phyloP scores from a whole-genome alignment of 768 basidiomycete genomes.

The Daedaleopsis sinensis region DNA sequence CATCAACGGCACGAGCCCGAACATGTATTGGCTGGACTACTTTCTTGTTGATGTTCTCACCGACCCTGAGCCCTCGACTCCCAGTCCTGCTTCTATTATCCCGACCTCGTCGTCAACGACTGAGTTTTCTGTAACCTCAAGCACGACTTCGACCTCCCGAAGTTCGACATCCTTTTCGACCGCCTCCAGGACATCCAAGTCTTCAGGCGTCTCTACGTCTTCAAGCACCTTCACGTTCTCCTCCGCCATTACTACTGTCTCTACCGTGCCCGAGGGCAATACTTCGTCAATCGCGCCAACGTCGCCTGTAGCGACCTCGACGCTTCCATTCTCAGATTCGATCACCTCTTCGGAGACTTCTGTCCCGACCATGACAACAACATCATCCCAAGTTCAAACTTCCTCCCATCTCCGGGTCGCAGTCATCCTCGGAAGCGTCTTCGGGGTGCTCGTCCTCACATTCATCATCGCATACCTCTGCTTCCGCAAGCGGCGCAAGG shows the following conservation, averaged over 20 bases:
- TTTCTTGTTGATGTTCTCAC: not conserved
- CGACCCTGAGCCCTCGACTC: not conserved
- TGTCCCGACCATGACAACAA: not conserved
- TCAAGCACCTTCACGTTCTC: no score
- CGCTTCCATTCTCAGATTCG: no score
- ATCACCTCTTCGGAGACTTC: not conserved
- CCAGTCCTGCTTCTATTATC: not conserved
- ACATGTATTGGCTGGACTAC: constrained; percentile 7
- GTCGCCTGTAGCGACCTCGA: no score
- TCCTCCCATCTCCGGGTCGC: not conserved
- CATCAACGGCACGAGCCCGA: constrained; percentile 11
- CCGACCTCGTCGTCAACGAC: not conserved
- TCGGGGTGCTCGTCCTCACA: not conserved
- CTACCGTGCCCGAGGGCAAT: no score
- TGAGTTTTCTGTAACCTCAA: not conserved
- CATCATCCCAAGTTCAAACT: not conserved
- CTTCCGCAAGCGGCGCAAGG: not conserved
- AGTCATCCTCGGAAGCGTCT: not conserved
- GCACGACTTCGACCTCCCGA: not conserved
- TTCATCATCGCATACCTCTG: not conserved
- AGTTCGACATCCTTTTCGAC: not conserved
- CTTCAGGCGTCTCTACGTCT: no score
- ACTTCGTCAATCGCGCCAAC: no score
- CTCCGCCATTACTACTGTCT: no score
- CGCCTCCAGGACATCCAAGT: not conserved